phyloP scores from a whole-genome alignment of 805 yeast genomes.

The Teunomyces barrocoloradensis region DNA sequence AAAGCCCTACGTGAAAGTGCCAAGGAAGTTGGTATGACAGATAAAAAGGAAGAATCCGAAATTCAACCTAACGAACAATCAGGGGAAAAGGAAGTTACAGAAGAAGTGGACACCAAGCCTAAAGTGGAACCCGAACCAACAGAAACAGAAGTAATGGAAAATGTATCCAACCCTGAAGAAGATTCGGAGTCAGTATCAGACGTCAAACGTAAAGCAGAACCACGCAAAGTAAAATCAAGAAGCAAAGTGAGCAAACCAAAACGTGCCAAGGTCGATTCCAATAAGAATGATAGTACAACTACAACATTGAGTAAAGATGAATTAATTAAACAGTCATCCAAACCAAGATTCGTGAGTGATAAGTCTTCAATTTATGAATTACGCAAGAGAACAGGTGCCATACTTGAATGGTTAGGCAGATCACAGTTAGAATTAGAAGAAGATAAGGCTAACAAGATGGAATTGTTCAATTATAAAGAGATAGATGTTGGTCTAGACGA shows the following conservation, averaged over 20 bases:
- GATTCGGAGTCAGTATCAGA: conserved; percentile 1
- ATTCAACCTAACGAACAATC: background rate
- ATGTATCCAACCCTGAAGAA: conserved; percentile 6
- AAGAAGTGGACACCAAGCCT: conserved; percentile 5
- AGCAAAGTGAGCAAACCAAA: conserved; percentile 1
- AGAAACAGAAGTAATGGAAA: background rate
- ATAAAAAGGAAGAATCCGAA: conserved; percentile 15
- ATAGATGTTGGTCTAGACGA: conserved; percentile 14
- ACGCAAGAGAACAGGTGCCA: conserved; percentile 85
- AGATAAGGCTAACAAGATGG: conserved; percentile 60
- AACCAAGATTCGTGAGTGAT: conserved; percentile 79
- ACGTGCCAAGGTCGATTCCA: background rate
- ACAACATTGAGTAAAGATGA: conserved; percentile 34
- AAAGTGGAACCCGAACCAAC: background rate
- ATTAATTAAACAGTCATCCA: conserved; percentile 66
- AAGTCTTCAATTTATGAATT: conserved; percentile 76
- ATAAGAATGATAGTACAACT: background rate
- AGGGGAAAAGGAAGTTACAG: conserved; percentile 5
- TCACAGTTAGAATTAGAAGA: conserved; percentile 79
- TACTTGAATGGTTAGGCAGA: conserved; percentile 84
- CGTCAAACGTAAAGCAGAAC: conserved; percentile 6
- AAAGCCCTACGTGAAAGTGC: conserved; percentile 59
- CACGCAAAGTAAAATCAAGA: conserved; percentile 4
- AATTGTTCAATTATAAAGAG: conserved; percentile 43
- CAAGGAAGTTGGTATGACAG: conserved; percentile 39